Evolutionary conservation across 805 yeast species (phyloP).

Genomic region (Saccharomyces eubayanus): DNA sequence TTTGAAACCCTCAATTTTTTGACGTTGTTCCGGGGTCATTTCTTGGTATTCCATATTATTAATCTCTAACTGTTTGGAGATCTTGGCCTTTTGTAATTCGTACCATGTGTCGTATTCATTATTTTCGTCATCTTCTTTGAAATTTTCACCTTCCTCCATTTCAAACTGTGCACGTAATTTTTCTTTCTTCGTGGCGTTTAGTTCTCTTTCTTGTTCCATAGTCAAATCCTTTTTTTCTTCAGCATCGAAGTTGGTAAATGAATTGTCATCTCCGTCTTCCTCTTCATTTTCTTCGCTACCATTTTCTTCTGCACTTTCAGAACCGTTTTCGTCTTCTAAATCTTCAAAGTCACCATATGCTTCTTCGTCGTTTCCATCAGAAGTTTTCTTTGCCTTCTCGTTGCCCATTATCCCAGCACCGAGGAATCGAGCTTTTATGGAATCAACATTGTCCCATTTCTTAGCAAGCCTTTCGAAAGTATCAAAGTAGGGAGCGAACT

Average conservation of each 20-base stretch:
- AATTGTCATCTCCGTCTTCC: conserved; percentile 32
- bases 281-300: conserved; percentile 12
- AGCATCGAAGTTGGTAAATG: conserved; percentile 35
- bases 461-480: conserved; percentile 25
- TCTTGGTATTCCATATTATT: conserved; percentile 70
- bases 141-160: conserved; percentile 51
- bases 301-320: conserved; percentile 10
- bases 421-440: conserved; percentile 27
- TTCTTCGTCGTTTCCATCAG: conserved; percentile 32
- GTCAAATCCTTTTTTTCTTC: conserved; percentile 38
- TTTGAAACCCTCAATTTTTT: conserved; percentile 79
- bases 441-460: conserved; percentile 25
- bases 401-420: conserved; percentile 27
- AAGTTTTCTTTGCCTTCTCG: conserved; percentile 22
- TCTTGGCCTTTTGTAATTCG: conserved; percentile 91
- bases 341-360: conserved; percentile 52
- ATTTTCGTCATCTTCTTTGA: conserved; percentile 74
- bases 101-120: conserved; percentile 94
- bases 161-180: conserved; percentile 84
- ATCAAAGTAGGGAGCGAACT: conserved; percentile 30
- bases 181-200: conserved; percentile 85
- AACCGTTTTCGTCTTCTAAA: conserved; percentile 33
- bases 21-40: conserved; percentile 69
- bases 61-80: conserved; percentile 92
- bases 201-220: conserved; percentile 65